phyloP scores from a whole-genome alignment of 495 filamentous ascomycete species.

The Chaetomium cochliodes region DNA sequence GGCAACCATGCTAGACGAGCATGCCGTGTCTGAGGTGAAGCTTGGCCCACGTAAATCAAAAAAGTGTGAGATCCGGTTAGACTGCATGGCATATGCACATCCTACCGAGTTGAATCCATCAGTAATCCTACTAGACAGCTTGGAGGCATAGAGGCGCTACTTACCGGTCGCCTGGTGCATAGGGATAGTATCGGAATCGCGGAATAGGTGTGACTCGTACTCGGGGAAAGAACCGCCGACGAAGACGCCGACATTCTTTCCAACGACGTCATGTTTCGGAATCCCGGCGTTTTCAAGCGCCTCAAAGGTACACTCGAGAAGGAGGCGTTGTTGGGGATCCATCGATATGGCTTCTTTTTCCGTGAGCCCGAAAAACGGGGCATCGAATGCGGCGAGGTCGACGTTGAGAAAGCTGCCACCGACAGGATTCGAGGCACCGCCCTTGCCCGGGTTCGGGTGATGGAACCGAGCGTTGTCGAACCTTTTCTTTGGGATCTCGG shows the following conservation, averaged over 20 bases:
- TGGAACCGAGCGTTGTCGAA: constrained; percentile 67
- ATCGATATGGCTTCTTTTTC: constrained; percentile 70
- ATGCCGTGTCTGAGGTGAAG: constrained; percentile 76
- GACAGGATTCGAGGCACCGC: constrained; percentile 68
- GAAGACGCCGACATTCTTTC: constrained; percentile 78
- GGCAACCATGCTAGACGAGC: constrained; percentile 70
- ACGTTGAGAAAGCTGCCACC: constrained; percentile 75
- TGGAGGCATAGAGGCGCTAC: background rate
- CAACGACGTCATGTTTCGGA: constrained; percentile 69
- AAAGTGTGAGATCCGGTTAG: constrained; percentile 63
- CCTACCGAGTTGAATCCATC: constrained; percentile 36
- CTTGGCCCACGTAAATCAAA: constrained; percentile 58
- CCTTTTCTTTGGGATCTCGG: constrained; percentile 65
- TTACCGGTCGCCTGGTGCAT: constrained; percentile 51
- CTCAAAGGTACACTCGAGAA: constrained; percentile 79
- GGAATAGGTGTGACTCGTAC: constrained; percentile 66
- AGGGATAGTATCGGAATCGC: constrained; percentile 66
- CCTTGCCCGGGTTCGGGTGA: constrained; percentile 73
- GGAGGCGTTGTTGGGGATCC: constrained; percentile 79
- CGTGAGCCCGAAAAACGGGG: constrained; percentile 62
- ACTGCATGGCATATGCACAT: constrained; percentile 51
- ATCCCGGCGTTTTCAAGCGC: constrained; percentile 87
- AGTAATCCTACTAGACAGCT: background rate
- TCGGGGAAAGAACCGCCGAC: constrained; percentile 84
- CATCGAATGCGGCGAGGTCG: constrained; percentile 62